Base-by-base conservation (phyloP, 2,329 filamentous ascomycete species). In the Pseudocercospora musae region DNA sequence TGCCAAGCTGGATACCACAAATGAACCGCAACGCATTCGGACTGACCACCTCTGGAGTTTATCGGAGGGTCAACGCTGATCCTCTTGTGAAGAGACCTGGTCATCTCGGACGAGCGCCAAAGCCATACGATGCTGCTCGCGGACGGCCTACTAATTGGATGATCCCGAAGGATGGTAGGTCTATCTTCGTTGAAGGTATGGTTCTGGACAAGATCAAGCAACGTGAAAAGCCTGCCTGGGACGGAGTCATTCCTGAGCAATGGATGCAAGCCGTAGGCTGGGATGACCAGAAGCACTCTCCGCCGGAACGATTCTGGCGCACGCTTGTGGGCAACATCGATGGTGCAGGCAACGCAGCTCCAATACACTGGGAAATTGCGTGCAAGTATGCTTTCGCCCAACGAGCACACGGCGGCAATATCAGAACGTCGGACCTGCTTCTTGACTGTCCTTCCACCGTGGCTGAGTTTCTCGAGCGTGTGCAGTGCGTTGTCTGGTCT, bases 1-100 rank as follows among this genome's bases (percentile, higher is more conserved):
- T 66, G 25, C 64, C 64, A 0, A 50, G 53, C 15, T 66, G 64
- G 64, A 62, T 64, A 44, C 64, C 60, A 31, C 63, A 56, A 20
- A 27, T 63, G 42, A 56, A 57, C 15, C 48, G 44, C 20, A 55
- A 46, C n/a, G 60, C 62, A 8, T 65, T 65, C 44, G 60, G 40
- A 8, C 56, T 27, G 10, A 33, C 40, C 11, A 13, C 31, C 2
- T 50, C 46, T 37, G 27, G 59, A 56, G 57, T 52, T 25, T 33
- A 65, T 31, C 44, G 48, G 11, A 44, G 62, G 8, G 54, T 66
- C 25, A 31, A 55, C 33, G 64, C 61, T 10, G 64, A 66, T 25
- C 40, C 54, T 13, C 58, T 66, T 2, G 58, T 66, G 15, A 62
- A 62, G 4, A 27, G 33, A 25, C 64, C 64, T n/a, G 64, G 64